Evolutionary conservation across 345 rosid species (phyloP), one percentile per base, ranked within the genome.

Genomic region (Ceriops zippeliana): DNA sequence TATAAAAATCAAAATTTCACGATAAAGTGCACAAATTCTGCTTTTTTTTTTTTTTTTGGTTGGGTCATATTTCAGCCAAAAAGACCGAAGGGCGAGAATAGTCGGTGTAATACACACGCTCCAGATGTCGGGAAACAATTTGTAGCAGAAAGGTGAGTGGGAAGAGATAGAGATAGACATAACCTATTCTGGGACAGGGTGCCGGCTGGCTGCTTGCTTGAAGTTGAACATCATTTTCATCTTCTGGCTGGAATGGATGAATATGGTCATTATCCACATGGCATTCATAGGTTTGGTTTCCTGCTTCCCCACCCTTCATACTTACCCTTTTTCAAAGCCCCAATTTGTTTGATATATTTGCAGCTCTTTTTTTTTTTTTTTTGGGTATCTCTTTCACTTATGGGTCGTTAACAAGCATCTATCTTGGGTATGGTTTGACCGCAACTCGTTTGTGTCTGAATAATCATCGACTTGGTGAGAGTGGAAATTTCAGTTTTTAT

Each of bases 271-370:
- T 59, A 76, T 73, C 73, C 73, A 60, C 65, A 75, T 28, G 61
- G 66, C 51, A 42, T 66, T 49, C 76, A 58, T 77, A 84, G 90
- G 88, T 86, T 67, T 42, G 66, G 31, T 22, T 58, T 54, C 63
- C 32, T 62, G 70, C 52, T 38, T 26, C 32, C 53, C 70, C 28
- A 27, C 8, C 13, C 53, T 37, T 9, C 42, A 35, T 35, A 16
- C 60, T 24, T 61, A n/a, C 7, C 11, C 15, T 10, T 20, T 68
- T 42, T 61, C 11, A 26, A 16, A 38, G 13, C 47, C 11, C 10
- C 10, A 38, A 9, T 38, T 32, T 5, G 35, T 38, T 38, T 2
- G 47, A 10, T 38, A 16, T 15, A 15, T 1, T 37, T 22, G 52
- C 26, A 26, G 37, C 53, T 19, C 27, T 52, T 22, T 13, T 53